phyloP scores from a whole-genome alignment of 2,329 filamentous ascomycete genomes.

The Cladosporium sp. region DNA sequence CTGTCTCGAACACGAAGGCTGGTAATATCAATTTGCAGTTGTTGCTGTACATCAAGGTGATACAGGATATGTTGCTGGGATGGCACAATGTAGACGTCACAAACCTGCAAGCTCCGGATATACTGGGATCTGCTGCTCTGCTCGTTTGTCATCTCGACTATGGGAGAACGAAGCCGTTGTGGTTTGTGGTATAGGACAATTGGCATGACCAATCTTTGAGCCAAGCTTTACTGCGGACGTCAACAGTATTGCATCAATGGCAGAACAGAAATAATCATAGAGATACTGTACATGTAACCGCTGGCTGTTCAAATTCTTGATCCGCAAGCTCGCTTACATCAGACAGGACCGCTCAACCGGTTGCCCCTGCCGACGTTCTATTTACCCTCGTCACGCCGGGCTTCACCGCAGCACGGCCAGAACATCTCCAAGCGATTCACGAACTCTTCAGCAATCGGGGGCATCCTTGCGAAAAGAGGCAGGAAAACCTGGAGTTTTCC shows the following conservation, averaged over 20 bases:
- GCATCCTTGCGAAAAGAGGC: neutral
- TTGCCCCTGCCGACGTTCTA: neutral
- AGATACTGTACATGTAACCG: too few species aligned
- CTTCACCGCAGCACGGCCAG: slow-evolving; percentile 7
- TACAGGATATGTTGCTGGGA: neutral
- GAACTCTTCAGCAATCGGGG: neutral
- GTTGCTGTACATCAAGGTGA: neutral
- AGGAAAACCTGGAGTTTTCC: neutral
- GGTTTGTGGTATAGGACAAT: too few species aligned
- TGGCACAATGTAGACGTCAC: slow-evolving; percentile 3
- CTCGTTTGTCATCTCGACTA: neutral
- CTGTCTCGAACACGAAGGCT: too few species aligned
- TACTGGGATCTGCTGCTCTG: neutral
- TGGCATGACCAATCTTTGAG: too few species aligned
- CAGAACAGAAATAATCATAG: too few species aligned
- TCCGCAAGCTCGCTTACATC: too few species aligned
- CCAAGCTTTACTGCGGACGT: too few species aligned
- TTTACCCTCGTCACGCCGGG: neutral
- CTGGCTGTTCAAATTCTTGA: too few species aligned
- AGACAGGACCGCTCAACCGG: neutral
- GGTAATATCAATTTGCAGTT: too few species aligned
- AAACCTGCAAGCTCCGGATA: neutral
- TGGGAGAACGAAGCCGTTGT: too few species aligned
- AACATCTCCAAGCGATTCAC: neutral
- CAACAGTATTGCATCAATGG: too few species aligned